A percentile compares a stretch with the other conserved stretches of the same genome.
Evolutionary conservation across 495 filamentous ascomycete species (phyloP).

Genomic region (Podospora australis): DNA sequence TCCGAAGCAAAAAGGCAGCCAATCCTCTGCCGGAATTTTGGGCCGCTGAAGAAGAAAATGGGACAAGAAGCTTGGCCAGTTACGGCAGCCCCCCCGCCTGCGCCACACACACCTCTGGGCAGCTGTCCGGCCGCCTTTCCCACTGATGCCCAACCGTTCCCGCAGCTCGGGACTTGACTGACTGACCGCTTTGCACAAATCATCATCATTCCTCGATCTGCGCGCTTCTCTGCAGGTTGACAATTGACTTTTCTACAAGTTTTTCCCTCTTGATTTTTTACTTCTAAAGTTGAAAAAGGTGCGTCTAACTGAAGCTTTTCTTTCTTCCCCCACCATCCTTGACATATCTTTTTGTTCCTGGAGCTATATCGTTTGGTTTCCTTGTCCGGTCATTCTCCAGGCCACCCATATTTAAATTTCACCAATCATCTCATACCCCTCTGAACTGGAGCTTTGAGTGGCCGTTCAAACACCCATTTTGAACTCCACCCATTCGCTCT

Average conservation of each 20-base stretch:
- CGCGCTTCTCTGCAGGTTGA: constrained; percentile 3
- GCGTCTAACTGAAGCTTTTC: no score
- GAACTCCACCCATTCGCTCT: constrained; percentile 29
- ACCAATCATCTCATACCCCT: constrained; percentile 36
- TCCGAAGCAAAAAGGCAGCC: constrained; percentile 5
- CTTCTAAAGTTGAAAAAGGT: no score
- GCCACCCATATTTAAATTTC: constrained; percentile 27
- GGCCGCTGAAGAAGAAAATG: constrained; percentile 1
- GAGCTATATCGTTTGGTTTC: no score
- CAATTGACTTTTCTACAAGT: no score
- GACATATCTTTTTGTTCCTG: no score
- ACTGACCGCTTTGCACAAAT: constrained; percentile 34
- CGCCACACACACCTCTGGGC: constrained; percentile 17
- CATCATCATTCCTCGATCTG: constrained; percentile 14
- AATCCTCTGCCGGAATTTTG: constrained; percentile 10
- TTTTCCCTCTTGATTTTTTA: no score
- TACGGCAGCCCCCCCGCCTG: constrained; percentile 12
- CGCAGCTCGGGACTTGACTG: constrained; percentile 3
- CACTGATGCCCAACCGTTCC: constrained; percentile 33
- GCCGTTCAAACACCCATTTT: constrained; percentile 23
- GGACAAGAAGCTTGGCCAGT: no score
- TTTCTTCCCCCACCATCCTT: no score
- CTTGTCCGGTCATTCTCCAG: no score
- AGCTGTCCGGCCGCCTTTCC: constrained; percentile 12
- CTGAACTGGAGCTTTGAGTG: constrained; percentile 30